Base-by-base conservation (phyloP, 495 filamentous ascomycete genomes). In the Podospora pseudopauciseta region DNA sequence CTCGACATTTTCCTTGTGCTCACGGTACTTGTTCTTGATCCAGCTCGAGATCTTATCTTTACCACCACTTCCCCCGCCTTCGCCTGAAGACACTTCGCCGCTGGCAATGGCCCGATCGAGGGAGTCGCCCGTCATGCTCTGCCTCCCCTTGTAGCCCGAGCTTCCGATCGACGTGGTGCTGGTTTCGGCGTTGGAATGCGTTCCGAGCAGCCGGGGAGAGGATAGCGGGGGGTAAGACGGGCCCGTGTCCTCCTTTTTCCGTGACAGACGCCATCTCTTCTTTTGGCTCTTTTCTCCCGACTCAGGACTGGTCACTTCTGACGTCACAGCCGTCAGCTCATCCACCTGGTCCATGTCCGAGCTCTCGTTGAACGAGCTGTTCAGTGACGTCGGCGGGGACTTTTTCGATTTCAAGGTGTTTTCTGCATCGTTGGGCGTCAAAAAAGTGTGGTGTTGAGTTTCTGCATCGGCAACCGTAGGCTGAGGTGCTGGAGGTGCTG, bases 21-120 rank as follows among this genome's bases (percentile, higher is more conserved):
- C 91, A 19, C 89, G 86, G 55, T 95, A 87, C 79, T 95, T 96
- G 69, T 88, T 89, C 74, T 91, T 91, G 70, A 97, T 86, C 86
- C 94, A 96, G 18, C 87, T 89, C 61, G 96, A 84, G 5, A 92
- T 84, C n/a, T 91, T 90, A 72, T 86, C 78, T 81, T 84, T 71
- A 76, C 80, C 75, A 76, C 86, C 77, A 82, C 84, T 73, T 79
- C 81, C 73, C 74, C 81, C 67, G 63, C 71, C 68, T 67, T 81
- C 77, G 27, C 76, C 78, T 58, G 77, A 76, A 71, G 74, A 72
- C 68, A 79, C 58, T 75, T 80, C 72, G 3, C 74, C 74, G 13
- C 80, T 79, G 63, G 71, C 30, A 9, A 64, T 70, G 44, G 74
- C 71, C 53, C 79, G 75, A 65, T 86, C 82, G 2, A 83, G 82